Percentiles rank a stretch among this genome's conserved stretches.
These are phyloP conservation scores for Dactylonectria macrodidyma DNA, from an alignment of 2,329 filamentous ascomycete species.

Conservation along the genomic window DNA sequence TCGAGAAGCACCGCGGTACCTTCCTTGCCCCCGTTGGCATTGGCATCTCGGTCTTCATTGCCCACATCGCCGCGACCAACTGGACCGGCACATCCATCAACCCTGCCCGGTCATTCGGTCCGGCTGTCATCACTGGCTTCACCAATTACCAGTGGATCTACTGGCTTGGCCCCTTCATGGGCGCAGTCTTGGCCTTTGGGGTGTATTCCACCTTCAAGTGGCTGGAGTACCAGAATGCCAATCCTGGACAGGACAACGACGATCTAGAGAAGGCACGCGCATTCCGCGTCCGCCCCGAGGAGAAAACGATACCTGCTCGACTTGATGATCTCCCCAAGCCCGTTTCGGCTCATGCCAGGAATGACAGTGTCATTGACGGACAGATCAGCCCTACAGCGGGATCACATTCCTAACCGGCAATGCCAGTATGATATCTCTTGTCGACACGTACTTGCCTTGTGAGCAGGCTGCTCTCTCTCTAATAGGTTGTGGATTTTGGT, in stretches of 20 bases:
- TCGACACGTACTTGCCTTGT: too few species aligned
- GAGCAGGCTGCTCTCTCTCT: too few species aligned
- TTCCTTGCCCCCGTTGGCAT: constrained; percentile 81
- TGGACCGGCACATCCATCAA: constrained; percentile 66
- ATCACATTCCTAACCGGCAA: background rate
- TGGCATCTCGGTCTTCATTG: constrained; percentile 78
- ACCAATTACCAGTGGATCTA: constrained; percentile 68
- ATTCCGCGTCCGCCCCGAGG: constrained; percentile 14
- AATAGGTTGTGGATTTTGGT: too few species aligned
- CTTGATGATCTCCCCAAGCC: constrained; percentile 37
- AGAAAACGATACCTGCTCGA: constrained; percentile 30
- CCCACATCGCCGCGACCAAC: constrained; percentile 61
- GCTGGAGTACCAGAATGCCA: constrained; percentile 66
- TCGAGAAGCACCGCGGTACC: constrained; percentile 81
- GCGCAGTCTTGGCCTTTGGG: constrained; percentile 62
- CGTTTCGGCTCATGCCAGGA: constrained; percentile 32
- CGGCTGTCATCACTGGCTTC: constrained; percentile 61
- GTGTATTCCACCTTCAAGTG: constrained; percentile 67
- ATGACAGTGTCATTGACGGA: constrained; percentile 42
- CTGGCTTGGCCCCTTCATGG: constrained; percentile 68
- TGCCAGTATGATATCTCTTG: too few species aligned
- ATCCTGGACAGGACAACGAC: constrained; percentile 63
- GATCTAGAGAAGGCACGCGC: constrained; percentile 46
- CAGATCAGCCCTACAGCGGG: constrained; percentile 30
- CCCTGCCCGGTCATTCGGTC: constrained; percentile 66